Conservation (phyloP, 208 protist genomes). For the Crithidia brevicula region DNA sequence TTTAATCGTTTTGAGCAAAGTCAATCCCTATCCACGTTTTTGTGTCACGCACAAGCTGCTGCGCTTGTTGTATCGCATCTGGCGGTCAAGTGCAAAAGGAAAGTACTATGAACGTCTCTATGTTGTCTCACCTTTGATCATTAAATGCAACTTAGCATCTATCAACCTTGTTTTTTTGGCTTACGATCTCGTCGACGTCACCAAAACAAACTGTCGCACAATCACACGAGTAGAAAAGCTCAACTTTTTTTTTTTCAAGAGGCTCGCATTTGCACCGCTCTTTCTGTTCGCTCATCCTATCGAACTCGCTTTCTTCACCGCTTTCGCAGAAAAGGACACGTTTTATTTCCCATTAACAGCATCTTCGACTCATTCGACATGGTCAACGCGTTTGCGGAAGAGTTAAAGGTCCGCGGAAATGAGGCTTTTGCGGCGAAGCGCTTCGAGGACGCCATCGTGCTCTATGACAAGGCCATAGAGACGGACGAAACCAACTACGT, state of each 20-base stretch:
- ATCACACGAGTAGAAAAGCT: too few species aligned
- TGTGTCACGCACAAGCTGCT: too few species aligned
- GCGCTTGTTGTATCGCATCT: too few species aligned
- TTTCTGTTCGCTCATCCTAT: background rate
- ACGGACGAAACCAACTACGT: conserved; percentile 72
- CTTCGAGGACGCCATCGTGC: conserved; percentile 73
- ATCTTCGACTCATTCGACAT: conserved; percentile 23
- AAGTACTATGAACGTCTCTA: too few species aligned
- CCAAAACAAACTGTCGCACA: too few species aligned
- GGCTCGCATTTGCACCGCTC: background rate
- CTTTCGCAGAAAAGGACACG: background rate
- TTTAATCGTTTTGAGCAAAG: too few species aligned
- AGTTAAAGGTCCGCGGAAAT: conserved; percentile 83
- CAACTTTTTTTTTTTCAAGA: background rate
- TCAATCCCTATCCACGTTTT: too few species aligned
- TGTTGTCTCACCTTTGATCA: too few species aligned
- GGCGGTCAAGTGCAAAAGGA: too few species aligned
- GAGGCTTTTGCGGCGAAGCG: conserved; percentile 73
- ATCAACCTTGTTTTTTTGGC: too few species aligned
- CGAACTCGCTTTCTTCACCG: background rate
- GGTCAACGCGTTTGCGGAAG: conserved; percentile 42
- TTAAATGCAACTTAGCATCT: too few species aligned
- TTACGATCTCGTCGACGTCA: too few species aligned
- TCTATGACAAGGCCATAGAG: conserved; percentile 83
- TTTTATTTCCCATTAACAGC: background rate